phyloP scores from a whole-genome alignment of 345 rosid genomes.

The Trapa incisa region DNA sequence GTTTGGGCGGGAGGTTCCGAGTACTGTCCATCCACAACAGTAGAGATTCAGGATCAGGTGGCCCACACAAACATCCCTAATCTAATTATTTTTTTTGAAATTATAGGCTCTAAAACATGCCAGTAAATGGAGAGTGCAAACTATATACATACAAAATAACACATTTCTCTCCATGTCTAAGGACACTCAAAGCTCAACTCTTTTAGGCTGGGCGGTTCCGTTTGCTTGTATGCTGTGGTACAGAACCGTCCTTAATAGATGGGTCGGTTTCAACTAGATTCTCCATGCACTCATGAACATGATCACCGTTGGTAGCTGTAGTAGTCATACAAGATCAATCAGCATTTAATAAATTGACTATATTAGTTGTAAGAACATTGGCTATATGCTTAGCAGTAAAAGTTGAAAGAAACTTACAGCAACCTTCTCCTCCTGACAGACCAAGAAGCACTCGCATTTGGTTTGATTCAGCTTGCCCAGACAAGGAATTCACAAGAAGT shows the following conservation, averaged over 20 bases:
- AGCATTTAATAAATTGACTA: neutral
- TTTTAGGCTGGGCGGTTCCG: neutral
- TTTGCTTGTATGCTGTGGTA: neutral
- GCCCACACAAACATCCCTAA: no score
- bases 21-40: no score
- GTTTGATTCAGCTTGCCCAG: constrained; percentile 10
- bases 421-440: constrained; percentile 5
- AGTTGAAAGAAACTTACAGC: neutral
- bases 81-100: no score
- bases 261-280: neutral
- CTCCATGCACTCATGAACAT: neutral
- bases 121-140: no score
- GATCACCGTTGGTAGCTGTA: neutral
- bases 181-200: neutral
- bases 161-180: no score
- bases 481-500: constrained; percentile 8
- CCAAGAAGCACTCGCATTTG: constrained; percentile 19
- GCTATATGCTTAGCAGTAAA: neutral
- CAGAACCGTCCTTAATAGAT: neutral
- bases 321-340: neutral
- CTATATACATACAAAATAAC: no score
- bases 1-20: no score
- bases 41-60: no score
- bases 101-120: no score
- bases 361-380: neutral